Conservation (phyloP, 352 stramenopile genomes). For the Peronospora farinosa region DNA sequence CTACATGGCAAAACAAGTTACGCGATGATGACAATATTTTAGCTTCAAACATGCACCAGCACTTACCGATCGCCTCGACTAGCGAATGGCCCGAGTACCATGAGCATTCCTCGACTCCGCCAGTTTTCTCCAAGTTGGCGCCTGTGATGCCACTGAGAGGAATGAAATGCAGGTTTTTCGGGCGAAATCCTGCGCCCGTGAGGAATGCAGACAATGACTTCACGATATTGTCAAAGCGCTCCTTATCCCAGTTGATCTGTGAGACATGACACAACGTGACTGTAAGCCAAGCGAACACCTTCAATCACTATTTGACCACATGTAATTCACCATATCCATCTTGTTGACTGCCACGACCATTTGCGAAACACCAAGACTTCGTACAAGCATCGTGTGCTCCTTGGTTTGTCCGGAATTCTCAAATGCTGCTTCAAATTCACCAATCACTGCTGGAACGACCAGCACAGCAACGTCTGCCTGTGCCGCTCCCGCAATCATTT, state of each 20-base stretch:
- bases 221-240: conserved; percentile 75
- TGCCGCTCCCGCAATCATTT: conserved; percentile 94
- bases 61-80: conserved; percentile 69
- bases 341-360: conserved; percentile 97
- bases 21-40: background rate
- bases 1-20: conserved; percentile 22
- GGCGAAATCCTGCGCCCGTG: conserved; percentile 60
- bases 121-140: conserved; percentile 69
- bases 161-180: conserved; percentile 82
- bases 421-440: conserved; percentile 95
- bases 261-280: conserved; percentile 5
- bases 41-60: background rate
- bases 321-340: conserved; percentile 85
- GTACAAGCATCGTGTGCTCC: conserved; percentile 93
- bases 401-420: conserved; percentile 94
- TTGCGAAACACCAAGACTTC: conserved; percentile 91
- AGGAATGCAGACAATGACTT: conserved; percentile 72
- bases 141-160: conserved; percentile 83
- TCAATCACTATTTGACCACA: background rate
- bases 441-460: conserved; percentile 91
- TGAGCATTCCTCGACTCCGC: conserved; percentile 38
- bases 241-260: conserved; percentile 61
- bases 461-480: conserved; percentile 90
- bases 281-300: background rate
- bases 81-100: conserved; percentile 82